Conservation (phyloP, 2,329 filamentous ascomycete genomes). For the Nemania bipapillata region DNA sequence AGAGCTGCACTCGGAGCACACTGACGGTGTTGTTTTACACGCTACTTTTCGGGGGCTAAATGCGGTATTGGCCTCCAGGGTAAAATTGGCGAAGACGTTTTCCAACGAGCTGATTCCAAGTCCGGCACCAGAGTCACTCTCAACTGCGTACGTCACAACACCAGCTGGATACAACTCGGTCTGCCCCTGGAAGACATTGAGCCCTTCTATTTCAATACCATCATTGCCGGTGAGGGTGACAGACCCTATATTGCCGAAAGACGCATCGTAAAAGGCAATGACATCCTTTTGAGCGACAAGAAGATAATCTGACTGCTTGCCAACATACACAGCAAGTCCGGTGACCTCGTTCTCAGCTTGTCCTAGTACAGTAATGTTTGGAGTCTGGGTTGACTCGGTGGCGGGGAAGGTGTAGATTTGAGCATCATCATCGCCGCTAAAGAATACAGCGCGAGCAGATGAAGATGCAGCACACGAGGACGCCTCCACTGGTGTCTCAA, state of each 20-base stretch:
- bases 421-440: constrained; percentile 55
- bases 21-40: constrained; percentile 45
- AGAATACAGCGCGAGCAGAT: constrained; percentile 53
- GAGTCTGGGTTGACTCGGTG: constrained; percentile 53
- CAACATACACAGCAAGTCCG: constrained; percentile 56
- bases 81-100: constrained; percentile 49
- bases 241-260: constrained; percentile 53
- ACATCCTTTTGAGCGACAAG: constrained; percentile 55
- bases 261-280: constrained; percentile 55
- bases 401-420: constrained; percentile 55
- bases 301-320: constrained; percentile 53
- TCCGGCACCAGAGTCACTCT: constrained; percentile 54
- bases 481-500: constrained; percentile 56
- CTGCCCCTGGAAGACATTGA: constrained; percentile 55
- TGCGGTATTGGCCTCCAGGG: constrained; percentile 52
- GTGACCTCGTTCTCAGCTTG: constrained; percentile 55
- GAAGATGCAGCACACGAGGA: constrained; percentile 57
- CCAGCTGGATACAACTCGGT: constrained; percentile 54
- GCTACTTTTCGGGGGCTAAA: constrained; percentile 53
- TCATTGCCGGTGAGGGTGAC: constrained; percentile 54
- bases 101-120: constrained; percentile 57
- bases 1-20: constrained; percentile 52
- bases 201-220: constrained; percentile 57
- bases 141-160: constrained; percentile 55
- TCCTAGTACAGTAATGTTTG: constrained; percentile 53